Evolutionary conservation across 1,139 yeast genomes (phyloP), one percentile per base, ranked within the genome.

Genomic region (Kodamaea sp.): DNA sequence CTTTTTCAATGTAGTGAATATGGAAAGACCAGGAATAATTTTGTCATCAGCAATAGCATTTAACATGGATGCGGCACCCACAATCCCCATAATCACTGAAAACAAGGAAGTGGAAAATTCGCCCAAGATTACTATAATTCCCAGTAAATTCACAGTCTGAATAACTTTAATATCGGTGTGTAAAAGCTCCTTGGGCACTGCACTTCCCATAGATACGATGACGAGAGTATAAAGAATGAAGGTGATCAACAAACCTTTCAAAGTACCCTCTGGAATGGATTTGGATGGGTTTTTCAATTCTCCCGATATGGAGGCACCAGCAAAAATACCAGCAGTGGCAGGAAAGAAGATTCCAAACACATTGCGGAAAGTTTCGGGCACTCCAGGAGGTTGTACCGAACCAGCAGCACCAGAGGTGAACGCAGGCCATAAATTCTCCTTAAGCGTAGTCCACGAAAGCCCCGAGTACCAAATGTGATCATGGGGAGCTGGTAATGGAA

Each of bases 231-330:
- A 92, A 31, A 87, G 76, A 2, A 71, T 45, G 53, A 92, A 88
- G 0, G 97, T 89, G 27, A 86, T 63, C 3, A 80, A 44, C 6
- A 92, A 64, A 0, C 97, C 97, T 66, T 80, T 76, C 18, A 92
- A 60, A 0, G 98, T 92, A 7, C 98, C 98, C 41, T 73, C 71
- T 0, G 98, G 97, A 35, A 92, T 92, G 1, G 95, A 80, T 47
- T 76, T 80, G 0, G 96, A 86, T 0, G 98, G 98, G 38, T 74
- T 80, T 40, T 76, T 67, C 42, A 92, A 69, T 48, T 89, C 96
- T n/a, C 98, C 97, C 29, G 96, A 88, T 97, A 92, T 92, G 11
- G 95, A 85, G 1, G 97, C 97, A n/a, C 98, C 98, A 1, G 98
- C 97, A 58, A 90, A 84, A 26, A 92, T 90, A 40, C 98, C 98